Evolutionary conservation across 805 yeast species (phyloP), one percentile per base, ranked within the genome.

Genomic region (Scheffersomyces spartinae): DNA sequence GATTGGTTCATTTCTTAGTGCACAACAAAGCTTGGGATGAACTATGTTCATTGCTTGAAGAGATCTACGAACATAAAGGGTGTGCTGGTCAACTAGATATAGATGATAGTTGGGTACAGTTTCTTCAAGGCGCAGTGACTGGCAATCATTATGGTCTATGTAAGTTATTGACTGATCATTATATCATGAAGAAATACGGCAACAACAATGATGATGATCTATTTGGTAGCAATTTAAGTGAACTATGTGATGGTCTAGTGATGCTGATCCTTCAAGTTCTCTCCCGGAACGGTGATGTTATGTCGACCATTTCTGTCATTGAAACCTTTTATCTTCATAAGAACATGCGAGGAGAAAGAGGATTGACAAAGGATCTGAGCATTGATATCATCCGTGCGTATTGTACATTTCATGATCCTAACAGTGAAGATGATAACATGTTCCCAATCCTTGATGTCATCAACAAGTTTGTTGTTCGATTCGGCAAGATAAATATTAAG

Each of bases 301-400:
- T 42, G 9, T 50, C 45, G 46, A 46, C 61, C 2, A 29, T 55
- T 7, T 28, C 41, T 5, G 36, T 59, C 9, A 47, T 61, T 8
- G 63, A 61, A 29, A 35, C 55, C 23, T 60, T 55, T 27, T 55
- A 38, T 31, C 30, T 59, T 5, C 59, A 53, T 30, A 47, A 47
- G 17, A 21, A 39, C 3, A 27, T 51, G 22, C 38, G 31, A 13
- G 64, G 65, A 3, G 52, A 54, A 26, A 39, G 26, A 18, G 54
- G 53, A 1, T 33, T 60, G 18, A 44, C 49, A 16, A 51, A 47
- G 23, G 56, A 55, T 7, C 35, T 59, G 14, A 45, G 54, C 24
- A 27, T 50, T 2, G 43, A 43, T 15, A 43, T 60, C 3, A 42
- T 60, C 3, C 49, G 49, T 18, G 43, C 64, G 1, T 57, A 60